Conservation (phyloP, 1,139 yeast genomes). For the Geotrichum bryndzae region DNA sequence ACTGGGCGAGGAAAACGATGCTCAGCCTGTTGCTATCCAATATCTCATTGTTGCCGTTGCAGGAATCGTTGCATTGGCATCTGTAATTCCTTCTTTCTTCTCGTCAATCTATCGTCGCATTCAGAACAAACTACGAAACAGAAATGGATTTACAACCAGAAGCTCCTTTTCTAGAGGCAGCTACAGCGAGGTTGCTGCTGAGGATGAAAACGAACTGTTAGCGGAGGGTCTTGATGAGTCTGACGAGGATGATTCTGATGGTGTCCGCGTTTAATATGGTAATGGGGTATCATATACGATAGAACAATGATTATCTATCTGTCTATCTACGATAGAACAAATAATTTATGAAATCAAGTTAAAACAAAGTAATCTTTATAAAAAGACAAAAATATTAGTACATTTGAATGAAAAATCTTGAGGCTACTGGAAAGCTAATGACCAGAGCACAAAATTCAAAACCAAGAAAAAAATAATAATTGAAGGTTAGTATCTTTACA, state of each 20-base stretch:
- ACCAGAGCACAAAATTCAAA: too few species aligned
- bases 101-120: conserved; percentile 17
- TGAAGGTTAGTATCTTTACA: too few species aligned
- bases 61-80: conserved; percentile 31
- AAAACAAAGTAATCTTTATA: neutral
- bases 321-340: neutral
- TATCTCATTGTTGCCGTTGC: conserved; percentile 30
- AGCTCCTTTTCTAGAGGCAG: conserved; percentile 20
- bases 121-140: conserved; percentile 9
- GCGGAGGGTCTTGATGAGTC: conserved; percentile 7
- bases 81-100: conserved; percentile 29
- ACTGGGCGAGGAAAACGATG: conserved; percentile 62
- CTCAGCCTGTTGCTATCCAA: conserved; percentile 24
- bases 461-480: too few species aligned
- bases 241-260: conserved; percentile 6
- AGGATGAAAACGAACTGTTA: conserved; percentile 16
- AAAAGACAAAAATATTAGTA: neutral
- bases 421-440: too few species aligned
- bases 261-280: conserved; percentile 4
- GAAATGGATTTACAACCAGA: conserved; percentile 20
- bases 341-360: neutral
- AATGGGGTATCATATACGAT: neutral
- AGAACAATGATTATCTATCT: neutral
- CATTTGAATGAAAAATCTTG: neutral
- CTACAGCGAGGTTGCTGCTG: conserved; percentile 18